A percentile compares a stretch with the other conserved stretches of the same genome.
phyloP scores from a whole-genome alignment of 2,329 filamentous ascomycete species.

The Cordyceps fumosorosea region DNA sequence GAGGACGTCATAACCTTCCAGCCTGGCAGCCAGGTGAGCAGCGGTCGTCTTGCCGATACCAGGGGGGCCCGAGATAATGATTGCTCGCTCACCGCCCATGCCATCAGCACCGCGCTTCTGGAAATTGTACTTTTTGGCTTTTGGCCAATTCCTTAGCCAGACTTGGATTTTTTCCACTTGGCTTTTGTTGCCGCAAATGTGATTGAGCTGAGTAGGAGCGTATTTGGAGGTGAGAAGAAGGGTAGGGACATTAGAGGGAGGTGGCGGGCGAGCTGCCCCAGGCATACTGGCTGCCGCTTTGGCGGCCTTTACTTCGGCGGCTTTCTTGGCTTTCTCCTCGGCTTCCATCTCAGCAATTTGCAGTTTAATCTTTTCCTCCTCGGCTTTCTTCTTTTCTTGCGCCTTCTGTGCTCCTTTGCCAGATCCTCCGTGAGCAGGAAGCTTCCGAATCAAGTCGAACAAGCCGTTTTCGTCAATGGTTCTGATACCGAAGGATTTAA shows the following conservation, averaged over 20 bases:
- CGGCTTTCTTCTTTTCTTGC: conserved; percentile 75
- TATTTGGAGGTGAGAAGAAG: conserved; percentile 94
- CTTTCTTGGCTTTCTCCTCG: conserved; percentile 59
- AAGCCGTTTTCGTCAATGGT: conserved; percentile 92
- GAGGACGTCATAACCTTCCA: conserved; percentile 88
- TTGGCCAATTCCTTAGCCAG: conserved; percentile 81
- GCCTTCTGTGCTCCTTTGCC: conserved; percentile 82
- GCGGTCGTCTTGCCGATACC: conserved; percentile 98
- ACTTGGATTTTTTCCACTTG: conserved; percentile 82
- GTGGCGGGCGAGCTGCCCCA: conserved; percentile 16
- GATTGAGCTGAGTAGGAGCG: conserved; percentile 73
- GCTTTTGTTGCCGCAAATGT: conserved; percentile 92
- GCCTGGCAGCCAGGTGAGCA: conserved; percentile 84
- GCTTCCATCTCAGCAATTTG: conserved; percentile 80
- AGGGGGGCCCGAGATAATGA: conserved; percentile 91
- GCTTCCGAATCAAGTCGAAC: conserved; percentile 71
- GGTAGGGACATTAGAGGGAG: conserved; percentile 37
- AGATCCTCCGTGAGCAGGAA: conserved; percentile 81
- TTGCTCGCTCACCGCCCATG: conserved; percentile 73
- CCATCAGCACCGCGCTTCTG: conserved; percentile 79
- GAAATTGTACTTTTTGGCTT: conserved; percentile 73
- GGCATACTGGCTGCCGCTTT: conserved; percentile 32
- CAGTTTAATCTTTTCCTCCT: conserved; percentile 74
- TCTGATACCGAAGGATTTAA: conserved; percentile 71
- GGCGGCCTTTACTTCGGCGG: conserved; percentile 45